Base-by-base conservation (phyloP, 1,139 yeast genomes). In the Suhomyces taliae region DNA sequence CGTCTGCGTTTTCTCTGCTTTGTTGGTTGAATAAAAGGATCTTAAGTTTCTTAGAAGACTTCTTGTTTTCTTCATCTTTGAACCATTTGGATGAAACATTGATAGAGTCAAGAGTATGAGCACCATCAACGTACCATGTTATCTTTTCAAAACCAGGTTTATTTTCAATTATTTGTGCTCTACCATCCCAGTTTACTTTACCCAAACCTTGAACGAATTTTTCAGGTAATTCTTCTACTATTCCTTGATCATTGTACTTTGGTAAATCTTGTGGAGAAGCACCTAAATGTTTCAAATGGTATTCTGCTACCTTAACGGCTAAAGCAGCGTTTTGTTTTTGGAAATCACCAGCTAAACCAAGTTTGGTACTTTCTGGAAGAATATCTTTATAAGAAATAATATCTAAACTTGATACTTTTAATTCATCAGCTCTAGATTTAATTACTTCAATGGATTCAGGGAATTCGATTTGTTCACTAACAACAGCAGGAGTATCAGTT, bases 71-170 rank as follows among this genome's bases (percentile, higher is more conserved):
- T 15, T 56, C 63, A 27, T 69, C 58, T 34, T 71, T 74, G 58
- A 87, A 89, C 99, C 99, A 93, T 10, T 69, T 69, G 0, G 93
- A 79, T 0, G 97, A 88, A 12, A 84, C 95, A 29, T 75, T 74
- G 33, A 95, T 81, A 48, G 97, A 88, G 60, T 93, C 99, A 38
- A 79, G 70, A 0, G 99, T 95, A 59, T 95, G 99, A 0, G 99
- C 99, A 36, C 99, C 99, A 67, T 95, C 99, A 11, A 93, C 70
- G 56, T 72, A 84, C 96, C 97, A 93, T 12, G 79, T 79, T 32
- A 86, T 65, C 4, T 70, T 72, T 8, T 72, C 73, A 39, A 69
- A 78, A 10, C 70, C 70, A 4, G 65, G 61, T 37, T 63, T 67
- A 37, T 76, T 74, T 6, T 65, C 60, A 33, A 90, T 68, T 3